Base-by-base conservation (phyloP, 169 alveolate species). In the Eimeria praecox region DNA sequence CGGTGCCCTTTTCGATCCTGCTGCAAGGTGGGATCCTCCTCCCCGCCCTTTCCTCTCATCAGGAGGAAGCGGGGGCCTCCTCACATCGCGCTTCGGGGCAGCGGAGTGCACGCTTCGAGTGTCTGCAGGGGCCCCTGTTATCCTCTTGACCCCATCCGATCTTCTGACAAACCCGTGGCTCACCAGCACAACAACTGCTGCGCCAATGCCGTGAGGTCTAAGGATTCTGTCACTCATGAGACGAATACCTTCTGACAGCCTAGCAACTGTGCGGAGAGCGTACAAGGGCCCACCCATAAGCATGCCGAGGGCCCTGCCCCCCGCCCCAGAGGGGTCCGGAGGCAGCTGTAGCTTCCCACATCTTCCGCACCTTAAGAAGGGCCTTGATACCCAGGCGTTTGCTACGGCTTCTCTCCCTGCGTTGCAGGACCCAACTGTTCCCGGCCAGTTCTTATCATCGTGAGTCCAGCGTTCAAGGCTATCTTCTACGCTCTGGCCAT, bases 301-400 rank as follows among this genome's bases (percentile, higher is more conserved):
- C 80, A 85, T 10, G 20, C 80, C 92, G 78, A 85, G 78, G 59
- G 92, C 73, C 27, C 80, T 33, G 16, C 92, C 80, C 49, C 90
- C 90, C 9, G 75, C 30, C 42, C 62, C 75, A 33, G 8, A 52
- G 3, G 73, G 54, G 42, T 35, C 59, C 8, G 75, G 66, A 18
- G 92, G 92, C 78, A 85, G 66, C n/a, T 85, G 92, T 59, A 85
- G 59, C 44, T 59, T 85, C 80, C 92, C 92, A 38, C 92, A 85
- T 33, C 92, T 52, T 52, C 78, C 77, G 56, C 92, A 85, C 54
- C 92, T 85, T 20, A 44, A 2, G n/a, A 85, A 85, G 38, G 92
- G 92, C 38, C 33, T 27, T 18, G 75, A 16, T 5, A 33, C 27
- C 73, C 77, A 42, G 52, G 14, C 42, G 71, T 46, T 22, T 46